Evolutionary conservation across 106 monocot genomes (phyloP).

Genomic region (Dioscorea dumetorum): DNA sequence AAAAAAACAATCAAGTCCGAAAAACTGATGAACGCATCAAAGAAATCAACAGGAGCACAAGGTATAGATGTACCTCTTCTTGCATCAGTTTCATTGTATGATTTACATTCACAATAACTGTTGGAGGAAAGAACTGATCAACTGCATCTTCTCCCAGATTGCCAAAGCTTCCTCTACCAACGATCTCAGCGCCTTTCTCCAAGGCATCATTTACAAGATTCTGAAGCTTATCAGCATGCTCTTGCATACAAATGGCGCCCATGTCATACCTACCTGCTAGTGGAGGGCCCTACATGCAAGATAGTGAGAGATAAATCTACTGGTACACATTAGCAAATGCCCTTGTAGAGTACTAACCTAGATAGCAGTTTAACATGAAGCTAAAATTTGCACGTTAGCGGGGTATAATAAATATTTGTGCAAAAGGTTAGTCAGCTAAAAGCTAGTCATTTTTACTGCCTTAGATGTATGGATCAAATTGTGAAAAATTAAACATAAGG

Average conservation of each 20-base stretch:
- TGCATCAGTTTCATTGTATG: constrained; percentile 98
- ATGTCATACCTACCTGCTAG: constrained; percentile 88
- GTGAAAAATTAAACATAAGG: too few relatives aligned
- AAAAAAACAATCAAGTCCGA: constrained; percentile 4
- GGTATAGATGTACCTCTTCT: constrained; percentile 66
- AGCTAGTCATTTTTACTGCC: too few relatives aligned
- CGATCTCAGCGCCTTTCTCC: constrained; percentile 94
- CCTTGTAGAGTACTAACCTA: too few relatives aligned
- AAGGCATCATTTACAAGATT: constrained; percentile 94
- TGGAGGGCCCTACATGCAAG: constrained; percentile 67
- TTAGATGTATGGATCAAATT: too few relatives aligned
- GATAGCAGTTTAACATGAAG: too few relatives aligned
- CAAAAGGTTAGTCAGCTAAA: too few relatives aligned
- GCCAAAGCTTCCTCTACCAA: constrained; percentile 82
- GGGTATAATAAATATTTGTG: too few relatives aligned
- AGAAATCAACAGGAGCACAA: not conserved
- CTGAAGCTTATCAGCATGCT: constrained; percentile 94
- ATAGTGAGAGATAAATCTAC: not conserved
- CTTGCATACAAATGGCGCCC: constrained; percentile 99
- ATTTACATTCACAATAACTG: constrained; percentile 85
- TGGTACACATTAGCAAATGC: too few relatives aligned
- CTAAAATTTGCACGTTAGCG: too few relatives aligned
- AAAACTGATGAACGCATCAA: not conserved
- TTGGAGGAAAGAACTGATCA: constrained; percentile 96
- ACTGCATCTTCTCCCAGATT: constrained; percentile 94